A percentile compares a stretch with the other conserved stretches of the same genome.
Evolutionary conservation across 2,329 filamentous ascomycete genomes (phyloP).

Genomic region (Colletotrichum tabaci): DNA sequence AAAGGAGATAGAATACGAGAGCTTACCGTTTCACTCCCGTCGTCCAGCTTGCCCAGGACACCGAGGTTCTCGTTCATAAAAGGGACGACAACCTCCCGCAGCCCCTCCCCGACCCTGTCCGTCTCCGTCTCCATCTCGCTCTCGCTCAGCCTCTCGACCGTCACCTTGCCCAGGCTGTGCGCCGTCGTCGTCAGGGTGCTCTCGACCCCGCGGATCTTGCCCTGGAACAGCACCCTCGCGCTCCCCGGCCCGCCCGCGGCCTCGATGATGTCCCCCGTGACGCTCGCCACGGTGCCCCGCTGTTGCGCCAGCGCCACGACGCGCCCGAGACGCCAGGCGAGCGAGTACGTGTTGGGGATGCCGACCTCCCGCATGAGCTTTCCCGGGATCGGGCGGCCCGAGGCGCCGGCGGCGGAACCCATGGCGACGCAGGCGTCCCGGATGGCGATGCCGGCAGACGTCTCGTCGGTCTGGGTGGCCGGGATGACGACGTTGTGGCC

Average conservation of each 20-base stretch:
- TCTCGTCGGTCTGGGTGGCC: conserved; percentile 43
- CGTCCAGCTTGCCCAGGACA: conserved; percentile 39
- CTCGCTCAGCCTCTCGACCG: conserved; percentile 56
- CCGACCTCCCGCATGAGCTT: conserved; percentile 51
- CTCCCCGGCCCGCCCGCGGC: conserved; percentile 53
- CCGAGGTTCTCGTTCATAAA: conserved; percentile 45
- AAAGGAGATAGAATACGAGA: not conserved
- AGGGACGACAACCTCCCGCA: conserved; percentile 40
- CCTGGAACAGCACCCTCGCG: conserved; percentile 47
- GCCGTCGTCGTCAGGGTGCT: conserved; percentile 63
- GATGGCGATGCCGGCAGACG: conserved; percentile 45
- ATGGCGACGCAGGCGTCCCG: conserved; percentile 48
- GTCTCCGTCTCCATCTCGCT: conserved; percentile 50
- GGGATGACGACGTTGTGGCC: conserved; percentile 45
- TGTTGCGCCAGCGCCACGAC: conserved; percentile 61
- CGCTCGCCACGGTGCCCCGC: conserved; percentile 59
- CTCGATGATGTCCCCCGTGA: conserved; percentile 55
- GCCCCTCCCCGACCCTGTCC: conserved; percentile 50
- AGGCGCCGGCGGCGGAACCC: conserved; percentile 53
- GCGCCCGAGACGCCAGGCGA: conserved; percentile 64
- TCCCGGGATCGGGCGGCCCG: conserved; percentile 51
- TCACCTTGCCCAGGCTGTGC: conserved; percentile 57
- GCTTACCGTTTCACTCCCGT: conserved; percentile 45
- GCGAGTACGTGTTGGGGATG: conserved; percentile 54
- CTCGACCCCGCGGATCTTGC: conserved; percentile 48